Percentiles rank a stretch among this genome's conserved stretches.
phyloP scores from a whole-genome alignment of 2,329 filamentous ascomycete species.

The Diaporthe citri region DNA sequence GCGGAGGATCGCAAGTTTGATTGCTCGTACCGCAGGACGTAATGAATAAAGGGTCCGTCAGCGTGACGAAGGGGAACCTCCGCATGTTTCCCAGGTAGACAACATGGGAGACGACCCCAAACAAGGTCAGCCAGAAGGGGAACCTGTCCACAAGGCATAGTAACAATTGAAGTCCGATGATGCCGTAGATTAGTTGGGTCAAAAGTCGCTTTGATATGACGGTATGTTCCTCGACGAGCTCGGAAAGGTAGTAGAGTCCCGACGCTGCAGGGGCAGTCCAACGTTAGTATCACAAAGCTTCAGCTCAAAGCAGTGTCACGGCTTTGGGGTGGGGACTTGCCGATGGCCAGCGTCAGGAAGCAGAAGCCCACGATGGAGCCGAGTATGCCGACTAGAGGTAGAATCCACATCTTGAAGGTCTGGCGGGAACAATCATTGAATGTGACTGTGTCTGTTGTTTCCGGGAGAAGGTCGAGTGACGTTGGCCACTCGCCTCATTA shows the following conservation, averaged over 20 bases:
- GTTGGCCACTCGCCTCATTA: conserved; percentile 13
- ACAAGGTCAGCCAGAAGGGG: conserved; percentile 77
- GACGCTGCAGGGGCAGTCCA: conserved; percentile 70
- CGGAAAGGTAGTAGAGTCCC: conserved; percentile 98
- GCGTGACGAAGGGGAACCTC: conserved; percentile 80
- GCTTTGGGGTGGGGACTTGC: conserved; percentile 58
- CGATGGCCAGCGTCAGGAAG: conserved; percentile 94
- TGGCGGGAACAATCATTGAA: conserved; percentile 10
- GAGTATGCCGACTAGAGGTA: conserved; percentile 90
- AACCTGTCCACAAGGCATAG: conserved; percentile 89
- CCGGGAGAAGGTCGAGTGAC: conserved; percentile 18
- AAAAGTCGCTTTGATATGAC: conserved; percentile 92
- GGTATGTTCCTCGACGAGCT: conserved; percentile 97
- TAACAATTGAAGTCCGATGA: conserved; percentile 80
- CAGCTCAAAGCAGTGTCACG: background rate
- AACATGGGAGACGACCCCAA: conserved; percentile 84
- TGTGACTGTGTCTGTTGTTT: conserved; percentile 8
- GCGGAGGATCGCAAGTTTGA: background rate
- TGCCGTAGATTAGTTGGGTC: conserved; percentile 83
- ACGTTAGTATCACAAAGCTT: background rate
- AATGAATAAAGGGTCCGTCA: conserved; percentile 89
- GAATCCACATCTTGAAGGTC: conserved; percentile 83
- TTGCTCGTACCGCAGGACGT: conserved; percentile 77
- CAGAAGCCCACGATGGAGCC: conserved; percentile 90
- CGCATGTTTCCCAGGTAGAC: conserved; percentile 91